A percentile compares a stretch with the other conserved stretches of the same genome.
Conservation (phyloP, 169 alveolate genomes). For the Plasmodium gaboni region DNA sequence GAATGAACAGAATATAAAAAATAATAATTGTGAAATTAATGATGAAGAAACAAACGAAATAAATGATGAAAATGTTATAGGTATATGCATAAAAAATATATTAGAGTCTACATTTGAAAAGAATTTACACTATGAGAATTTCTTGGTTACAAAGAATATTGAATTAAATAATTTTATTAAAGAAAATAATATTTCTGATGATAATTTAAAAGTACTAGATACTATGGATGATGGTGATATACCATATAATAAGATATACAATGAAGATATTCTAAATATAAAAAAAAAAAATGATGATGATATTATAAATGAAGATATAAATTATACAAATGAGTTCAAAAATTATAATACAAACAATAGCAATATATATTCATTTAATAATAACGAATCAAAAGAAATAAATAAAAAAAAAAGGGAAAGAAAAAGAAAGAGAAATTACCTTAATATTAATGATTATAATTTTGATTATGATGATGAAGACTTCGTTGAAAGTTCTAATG, state of each 20-base stretch:
- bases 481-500: conserved; percentile 36
- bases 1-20: neutral
- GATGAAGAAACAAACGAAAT: conserved; percentile 28
- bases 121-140: conserved; percentile 25
- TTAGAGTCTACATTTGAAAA: conserved; percentile 51
- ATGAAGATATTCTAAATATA: conserved; percentile 9
- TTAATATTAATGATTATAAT: conserved; percentile 46
- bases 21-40: neutral
- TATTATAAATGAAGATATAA: conserved; percentile 6
- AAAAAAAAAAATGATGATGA: conserved; percentile 5
- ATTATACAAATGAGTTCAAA: too few species aligned
- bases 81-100: conserved; percentile 47
- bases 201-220: conserved; percentile 5
- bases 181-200: conserved; percentile 16
- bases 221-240: conserved; percentile 18
- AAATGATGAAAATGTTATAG: conserved; percentile 64
- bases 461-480: conserved; percentile 66
- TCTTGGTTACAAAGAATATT: conserved; percentile 30
- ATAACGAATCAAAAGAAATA: too few species aligned
- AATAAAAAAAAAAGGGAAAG: conserved; percentile 5
- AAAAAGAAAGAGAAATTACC: conserved; percentile 52
- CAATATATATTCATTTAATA: neutral
- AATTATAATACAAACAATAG: neutral
- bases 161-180: conserved; percentile 54
- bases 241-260: conserved; percentile 15